Percentiles rank a stretch among this genome's conserved stretches.
Evolutionary conservation across 2,329 filamentous ascomycete species (phyloP).

Genomic region (Botryotinia globosa): DNA sequence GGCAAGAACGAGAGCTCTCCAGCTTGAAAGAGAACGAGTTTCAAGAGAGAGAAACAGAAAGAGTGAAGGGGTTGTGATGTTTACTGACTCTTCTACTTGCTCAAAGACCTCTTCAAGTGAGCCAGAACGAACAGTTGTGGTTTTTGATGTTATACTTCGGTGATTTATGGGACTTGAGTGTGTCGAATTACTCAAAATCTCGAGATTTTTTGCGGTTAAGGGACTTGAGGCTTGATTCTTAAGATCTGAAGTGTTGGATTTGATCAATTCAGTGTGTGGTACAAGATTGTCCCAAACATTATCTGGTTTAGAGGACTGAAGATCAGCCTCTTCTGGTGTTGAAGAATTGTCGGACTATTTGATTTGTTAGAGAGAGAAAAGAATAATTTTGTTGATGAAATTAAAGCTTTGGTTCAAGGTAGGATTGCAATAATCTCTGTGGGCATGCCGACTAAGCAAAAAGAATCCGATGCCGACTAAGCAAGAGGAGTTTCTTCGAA

Average conservation of each 20-base stretch:
- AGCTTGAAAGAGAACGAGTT: background rate
- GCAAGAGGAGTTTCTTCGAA: background rate
- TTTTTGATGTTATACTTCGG: background rate
- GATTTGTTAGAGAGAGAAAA: background rate
- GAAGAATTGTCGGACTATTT: background rate
- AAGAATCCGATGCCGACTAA: background rate
- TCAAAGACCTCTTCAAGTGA: constrained; percentile 1
- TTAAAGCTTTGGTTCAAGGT: background rate
- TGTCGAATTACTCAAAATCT: background rate
- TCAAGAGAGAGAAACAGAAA: background rate
- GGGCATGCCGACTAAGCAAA: constrained; percentile 1
- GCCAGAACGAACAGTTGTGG: background rate
- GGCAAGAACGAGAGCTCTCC: background rate
- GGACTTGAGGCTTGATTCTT: background rate
- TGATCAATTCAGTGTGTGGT: background rate
- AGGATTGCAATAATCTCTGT: background rate
- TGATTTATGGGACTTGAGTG: background rate
- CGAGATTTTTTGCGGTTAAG: background rate
- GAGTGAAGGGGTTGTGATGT: background rate
- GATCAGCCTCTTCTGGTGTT: background rate
- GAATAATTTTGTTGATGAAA: background rate
- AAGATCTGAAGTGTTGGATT: background rate
- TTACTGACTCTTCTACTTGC: constrained; percentile 10
- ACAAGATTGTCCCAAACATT: background rate
- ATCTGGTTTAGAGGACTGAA: background rate